Percentiles rank a stretch among this genome's conserved stretches.
Evolutionary conservation across 768 basidiomycete species (phyloP).

Genomic region (Russula compacta): DNA sequence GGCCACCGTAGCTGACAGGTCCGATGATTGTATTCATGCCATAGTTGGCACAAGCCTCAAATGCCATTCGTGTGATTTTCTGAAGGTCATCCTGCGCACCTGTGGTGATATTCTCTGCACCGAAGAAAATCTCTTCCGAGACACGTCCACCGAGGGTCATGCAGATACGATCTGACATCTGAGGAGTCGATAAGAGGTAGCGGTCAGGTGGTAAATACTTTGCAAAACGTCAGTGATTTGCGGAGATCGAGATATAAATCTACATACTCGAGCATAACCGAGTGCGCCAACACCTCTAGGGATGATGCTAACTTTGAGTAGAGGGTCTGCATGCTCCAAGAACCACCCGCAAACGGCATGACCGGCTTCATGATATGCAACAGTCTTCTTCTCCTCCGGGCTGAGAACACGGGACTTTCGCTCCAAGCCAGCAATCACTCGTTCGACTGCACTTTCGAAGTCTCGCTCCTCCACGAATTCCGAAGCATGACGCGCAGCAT

Average conservation of each 20-base stretch:
- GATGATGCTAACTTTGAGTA: constrained; percentile 97
- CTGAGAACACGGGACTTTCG: constrained; percentile 90
- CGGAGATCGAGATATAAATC: background rate
- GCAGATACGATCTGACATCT: constrained; percentile 91
- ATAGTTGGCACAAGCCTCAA: constrained; percentile 90
- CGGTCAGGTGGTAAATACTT: constrained; percentile 93
- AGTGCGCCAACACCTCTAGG: constrained; percentile 92
- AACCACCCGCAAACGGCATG: constrained; percentile 99
- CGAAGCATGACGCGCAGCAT: constrained; percentile 79
- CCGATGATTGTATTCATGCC: constrained; percentile 95
- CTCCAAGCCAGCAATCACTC: constrained; percentile 95
- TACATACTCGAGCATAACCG: constrained; percentile 83
- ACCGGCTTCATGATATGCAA: constrained; percentile 98
- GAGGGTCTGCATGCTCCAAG: constrained; percentile 92
- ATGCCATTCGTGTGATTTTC: constrained; percentile 97
- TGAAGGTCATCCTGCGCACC: constrained; percentile 98
- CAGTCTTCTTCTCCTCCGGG: constrained; percentile 94
- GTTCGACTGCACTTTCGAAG: constrained; percentile 96
- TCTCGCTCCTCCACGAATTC: constrained; percentile 74
- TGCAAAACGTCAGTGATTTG: constrained; percentile 3
- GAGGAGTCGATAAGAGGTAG: constrained; percentile 90
- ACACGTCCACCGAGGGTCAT: constrained; percentile 98
- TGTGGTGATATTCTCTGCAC: constrained; percentile 83
- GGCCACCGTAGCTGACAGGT: constrained; percentile 93
- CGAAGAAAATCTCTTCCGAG: constrained; percentile 98